Evolutionary conservation across 1,284 basidiomycete genomes (phyloP), one percentile per base, ranked within the genome.

Genomic region (Veloboletus limbatus): DNA sequence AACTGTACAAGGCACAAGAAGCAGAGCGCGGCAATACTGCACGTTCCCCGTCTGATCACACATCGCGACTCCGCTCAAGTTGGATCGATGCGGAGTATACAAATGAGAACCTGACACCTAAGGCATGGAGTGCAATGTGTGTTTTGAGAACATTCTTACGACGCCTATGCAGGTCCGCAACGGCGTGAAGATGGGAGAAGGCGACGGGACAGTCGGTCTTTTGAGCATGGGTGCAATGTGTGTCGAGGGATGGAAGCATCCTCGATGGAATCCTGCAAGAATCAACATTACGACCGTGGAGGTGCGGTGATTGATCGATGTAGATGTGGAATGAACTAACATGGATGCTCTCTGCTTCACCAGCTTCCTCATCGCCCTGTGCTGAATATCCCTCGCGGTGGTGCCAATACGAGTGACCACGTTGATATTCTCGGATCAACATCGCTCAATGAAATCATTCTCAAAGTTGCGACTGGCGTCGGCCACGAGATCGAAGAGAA

Each of bases 161-260:
- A 47, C 17, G n/a, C 10, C 9, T 16, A 6, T 20, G 4, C 48
- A 84, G 81, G 70, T 92, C 28, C 72, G 78, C 43, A 91, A 88
- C 51, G 92, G 92, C 24, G 90, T 95, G 35, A 90, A 86, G 57
- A 82, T 94, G 67, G 89, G 91, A 33, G 92, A 97, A 69, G 96
- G 96, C 18, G 97, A 99, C 66, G 97, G 97, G 5, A 99, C 97
- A 2, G 96, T 98, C 6, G 86, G 88, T 49, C 71, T 97, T 16
- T 66, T 97, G 14, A 92, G 90, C 55, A 74, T 97, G 28, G 96
- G 95, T 8, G 84, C 90, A 7, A 98, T 99, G 94, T 98, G 96
- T 60, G 84, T 87, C 7, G 89, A 92, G 59, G 96, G 94, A 3
- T 97, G 96, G 96, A 92, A 94, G 67, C 76, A 85, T 45, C 77